Conservation (phyloP, 306 rosid genomes). For the Castanospermum australe region DNA sequence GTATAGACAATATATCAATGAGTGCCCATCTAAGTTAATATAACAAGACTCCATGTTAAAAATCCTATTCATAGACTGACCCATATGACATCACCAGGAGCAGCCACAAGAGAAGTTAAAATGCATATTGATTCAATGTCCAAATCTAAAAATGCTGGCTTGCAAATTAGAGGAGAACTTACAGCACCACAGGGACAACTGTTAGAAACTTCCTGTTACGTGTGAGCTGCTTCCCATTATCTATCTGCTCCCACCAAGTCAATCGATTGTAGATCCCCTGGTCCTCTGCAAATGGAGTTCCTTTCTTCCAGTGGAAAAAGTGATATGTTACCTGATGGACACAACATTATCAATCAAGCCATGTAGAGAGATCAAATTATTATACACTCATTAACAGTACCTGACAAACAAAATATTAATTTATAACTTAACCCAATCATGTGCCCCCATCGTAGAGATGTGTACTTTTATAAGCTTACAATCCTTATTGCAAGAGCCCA, state of each 20-base stretch:
- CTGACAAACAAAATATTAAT: slow-evolving; percentile 16
- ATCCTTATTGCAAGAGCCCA: background rate
- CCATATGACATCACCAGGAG: slow-evolving; percentile 1
- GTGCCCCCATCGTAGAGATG: background rate
- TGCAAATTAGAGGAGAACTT: slow-evolving; percentile 50
- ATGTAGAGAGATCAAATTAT: slow-evolving; percentile 16
- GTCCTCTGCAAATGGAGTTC: slow-evolving; percentile 96
- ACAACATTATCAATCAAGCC: slow-evolving; percentile 34
- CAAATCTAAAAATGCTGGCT: background rate
- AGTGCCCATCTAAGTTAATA: background rate
- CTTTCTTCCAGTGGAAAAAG: slow-evolving; percentile 99
- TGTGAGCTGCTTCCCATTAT: slow-evolving; percentile 97
- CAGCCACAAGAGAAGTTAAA: background rate
- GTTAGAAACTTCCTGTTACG: slow-evolving; percentile 98
- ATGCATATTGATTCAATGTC: background rate
- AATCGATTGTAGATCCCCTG: slow-evolving; percentile 94
- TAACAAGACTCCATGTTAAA: slow-evolving; percentile 6
- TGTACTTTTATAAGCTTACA: no score
- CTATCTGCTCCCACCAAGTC: slow-evolving; percentile 99
- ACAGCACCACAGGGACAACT: slow-evolving; percentile 96
- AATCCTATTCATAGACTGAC: background rate
- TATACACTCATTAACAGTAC: background rate
- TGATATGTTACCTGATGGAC: slow-evolving; percentile 83
- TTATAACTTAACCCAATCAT: background rate
- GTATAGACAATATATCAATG: background rate